Base-by-base conservation (phyloP, 257 asterid genomes). In the Vinca minor region DNA sequence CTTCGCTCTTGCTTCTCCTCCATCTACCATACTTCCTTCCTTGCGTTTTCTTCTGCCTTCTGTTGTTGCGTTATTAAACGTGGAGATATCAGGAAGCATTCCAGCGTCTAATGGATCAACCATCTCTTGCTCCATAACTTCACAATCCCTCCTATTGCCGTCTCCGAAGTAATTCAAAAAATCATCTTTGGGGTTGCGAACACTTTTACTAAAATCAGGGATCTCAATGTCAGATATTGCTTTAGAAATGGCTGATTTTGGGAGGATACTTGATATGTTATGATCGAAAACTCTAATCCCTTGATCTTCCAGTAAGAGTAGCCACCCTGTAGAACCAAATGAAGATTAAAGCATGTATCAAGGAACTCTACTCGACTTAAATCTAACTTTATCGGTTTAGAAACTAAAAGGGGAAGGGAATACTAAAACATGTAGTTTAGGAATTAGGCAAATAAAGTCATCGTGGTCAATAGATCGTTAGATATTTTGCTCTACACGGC, bases 11-110 rank as follows among this genome's bases (percentile, higher is more conserved):
- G 76, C 63, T 73, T 78, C 89, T 8, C 52, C 65, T 4, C 41
- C 36, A 38, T 77, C 81, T 34, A n/a, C n/a, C n/a, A 66, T 70
- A 49, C 36, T 29, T 67, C 70, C 70, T 69, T 76, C 89, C 73
- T 88, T 85, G 46, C 91, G 96, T 52, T 88, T 88, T 60, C 78
- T 80, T 28, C 78, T 67, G 25, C 72, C 71, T 29, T 73, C 81
- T 4, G 23, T 62, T 4, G 23, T 62, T 17, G 55, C 54, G 23
- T 25, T 62, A 42, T 42, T 42, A 13, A 42, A 12, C 41, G 42
- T 46, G 67, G 74, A 23, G n/a, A 58, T 63, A 63, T 54, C 47
- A 59, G 64, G 67, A 63, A 77, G 73, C 44, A 56, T 39, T 44
- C 65, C 49, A 23, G 63, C 44, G 53, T 25, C 50, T 25, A 64